phyloP scores from a whole-genome alignment of 225 moss, liverwort and hornwort species.

The Thuidium tamariscinum region DNA sequence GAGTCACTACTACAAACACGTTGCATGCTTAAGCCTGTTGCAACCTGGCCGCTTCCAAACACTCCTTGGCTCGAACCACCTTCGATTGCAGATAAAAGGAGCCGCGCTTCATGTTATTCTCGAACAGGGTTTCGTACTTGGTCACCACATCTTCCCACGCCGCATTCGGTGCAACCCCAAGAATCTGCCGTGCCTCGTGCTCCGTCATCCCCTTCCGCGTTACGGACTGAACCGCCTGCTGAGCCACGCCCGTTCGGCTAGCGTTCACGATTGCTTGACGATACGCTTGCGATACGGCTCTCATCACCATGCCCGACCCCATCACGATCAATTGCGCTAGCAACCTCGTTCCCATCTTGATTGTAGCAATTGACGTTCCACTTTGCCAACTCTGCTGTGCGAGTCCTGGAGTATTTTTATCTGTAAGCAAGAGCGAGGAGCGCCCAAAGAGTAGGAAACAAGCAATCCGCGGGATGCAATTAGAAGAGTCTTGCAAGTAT shows the following conservation, averaged over 20 bases:
- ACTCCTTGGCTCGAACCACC: conserved; percentile 7
- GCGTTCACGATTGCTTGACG: conserved; percentile 86
- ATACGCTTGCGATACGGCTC: conserved; percentile 87
- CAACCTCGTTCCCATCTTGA: conserved; percentile 51
- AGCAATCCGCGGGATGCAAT: not conserved
- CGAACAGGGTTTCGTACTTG: conserved; percentile 64
- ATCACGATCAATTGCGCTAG: conserved; percentile 71
- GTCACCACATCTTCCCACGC: conserved; percentile 76
- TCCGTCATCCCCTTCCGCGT: conserved; percentile 61
- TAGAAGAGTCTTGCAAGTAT: not conserved
- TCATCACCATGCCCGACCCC: conserved; percentile 57
- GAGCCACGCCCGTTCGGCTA: conserved; percentile 69
- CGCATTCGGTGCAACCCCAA: conserved; percentile 59
- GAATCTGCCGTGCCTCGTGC: conserved; percentile 81
- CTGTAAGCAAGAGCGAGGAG: not conserved
- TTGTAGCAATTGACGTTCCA: not conserved
- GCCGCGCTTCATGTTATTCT: conserved; percentile 58
- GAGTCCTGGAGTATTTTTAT: not conserved
- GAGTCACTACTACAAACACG: not conserved
- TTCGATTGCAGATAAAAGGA: conserved; percentile 42
- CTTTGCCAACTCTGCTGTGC: not conserved
- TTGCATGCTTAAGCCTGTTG: not conserved
- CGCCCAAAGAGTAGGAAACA: not conserved
- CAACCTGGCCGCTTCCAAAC: conserved; percentile 1
- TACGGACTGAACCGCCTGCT: conserved; percentile 70